Conservation (phyloP, 257 asterid genomes). For the Jacaranda copaia region DNA sequence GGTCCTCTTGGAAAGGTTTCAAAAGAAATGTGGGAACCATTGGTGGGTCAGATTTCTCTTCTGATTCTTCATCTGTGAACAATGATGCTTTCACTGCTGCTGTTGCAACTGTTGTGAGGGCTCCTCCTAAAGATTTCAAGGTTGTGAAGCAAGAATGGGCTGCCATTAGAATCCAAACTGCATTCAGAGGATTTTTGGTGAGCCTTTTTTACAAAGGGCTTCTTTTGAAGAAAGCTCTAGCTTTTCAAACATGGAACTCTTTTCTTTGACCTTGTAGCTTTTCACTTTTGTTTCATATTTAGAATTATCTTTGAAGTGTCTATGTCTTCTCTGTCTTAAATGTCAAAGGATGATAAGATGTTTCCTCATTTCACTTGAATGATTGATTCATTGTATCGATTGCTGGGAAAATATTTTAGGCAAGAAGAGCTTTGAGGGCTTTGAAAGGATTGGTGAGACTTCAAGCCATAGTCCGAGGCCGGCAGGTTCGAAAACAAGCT, state of each 20-base stretch:
- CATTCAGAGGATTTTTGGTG: conserved; percentile 93
- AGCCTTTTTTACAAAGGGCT: neutral
- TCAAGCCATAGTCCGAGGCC: conserved; percentile 91
- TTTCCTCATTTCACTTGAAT: neutral
- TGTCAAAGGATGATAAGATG: too few relatives aligned
- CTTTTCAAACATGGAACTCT: neutral
- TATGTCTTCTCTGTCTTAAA: too few relatives aligned
- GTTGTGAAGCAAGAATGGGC: conserved; percentile 92
- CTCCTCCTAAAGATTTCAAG: conserved; percentile 86
- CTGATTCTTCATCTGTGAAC: conserved; percentile 62
- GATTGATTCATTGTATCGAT: neutral
- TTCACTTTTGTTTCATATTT: neutral
- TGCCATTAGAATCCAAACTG: conserved; percentile 89
- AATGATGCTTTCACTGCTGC: conserved; percentile 81
- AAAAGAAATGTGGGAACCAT: conserved; percentile 45
- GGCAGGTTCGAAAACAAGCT: conserved; percentile 94
- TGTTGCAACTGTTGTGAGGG: conserved; percentile 86
- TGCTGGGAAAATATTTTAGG: conserved; percentile 47
- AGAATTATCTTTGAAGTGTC: too few relatives aligned
- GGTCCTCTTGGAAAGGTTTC: conserved; percentile 67
- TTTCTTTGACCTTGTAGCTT: neutral
- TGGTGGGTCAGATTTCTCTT: conserved; percentile 57
- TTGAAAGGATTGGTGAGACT: conserved; percentile 93
- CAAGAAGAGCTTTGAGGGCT: conserved; percentile 94
- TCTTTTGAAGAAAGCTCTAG: neutral